phyloP scores from a whole-genome alignment of 108 stramenopile species.

The Fistulifera pelliculosa region DNA sequence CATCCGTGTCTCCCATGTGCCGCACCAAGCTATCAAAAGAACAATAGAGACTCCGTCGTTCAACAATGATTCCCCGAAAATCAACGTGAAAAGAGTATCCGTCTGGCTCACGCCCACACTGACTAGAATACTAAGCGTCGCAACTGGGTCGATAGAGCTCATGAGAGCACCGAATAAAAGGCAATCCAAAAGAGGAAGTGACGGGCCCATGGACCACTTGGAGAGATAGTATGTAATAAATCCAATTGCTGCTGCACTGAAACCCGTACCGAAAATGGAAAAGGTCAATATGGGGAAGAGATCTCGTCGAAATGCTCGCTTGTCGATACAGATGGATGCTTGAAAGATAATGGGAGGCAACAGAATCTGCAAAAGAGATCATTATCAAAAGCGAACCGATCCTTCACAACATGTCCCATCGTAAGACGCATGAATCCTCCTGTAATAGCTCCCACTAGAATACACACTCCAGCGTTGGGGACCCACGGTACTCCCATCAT shows the following conservation, averaged over 20 bases:
- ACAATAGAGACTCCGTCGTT: conserved; percentile 91
- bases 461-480: conserved; percentile 77
- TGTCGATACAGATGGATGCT: conserved; percentile 67
- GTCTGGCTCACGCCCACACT: conserved; percentile 76
- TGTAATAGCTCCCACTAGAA: conserved; percentile 52
- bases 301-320: conserved; percentile 62
- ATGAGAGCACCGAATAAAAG: conserved; percentile 84
- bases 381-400: conserved; percentile 59
- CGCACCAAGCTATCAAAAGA: conserved; percentile 40
- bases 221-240: conserved; percentile 44
- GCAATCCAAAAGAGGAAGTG: conserved; percentile 57
- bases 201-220: conserved; percentile 12
- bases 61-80: conserved; percentile 91
- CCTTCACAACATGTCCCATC: conserved; percentile 23
- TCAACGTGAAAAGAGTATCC: conserved; percentile 67
- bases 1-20: conserved; percentile 27
- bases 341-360: conserved; percentile 86
- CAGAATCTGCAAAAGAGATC: conserved; percentile 76
- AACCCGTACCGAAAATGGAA: conserved; percentile 64
- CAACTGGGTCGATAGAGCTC: conserved; percentile 85
- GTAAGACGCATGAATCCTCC: conserved; percentile 26
- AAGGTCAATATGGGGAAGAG: conserved; percentile 69
- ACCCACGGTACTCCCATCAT: conserved; percentile 49
- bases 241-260: conserved; percentile 63
- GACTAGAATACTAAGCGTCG: conserved; percentile 74